Percentiles rank a stretch among this genome's conserved stretches.
phyloP scores from a whole-genome alignment of 2,329 filamentous ascomycete species.

The Pseudocercospora vitis region DNA sequence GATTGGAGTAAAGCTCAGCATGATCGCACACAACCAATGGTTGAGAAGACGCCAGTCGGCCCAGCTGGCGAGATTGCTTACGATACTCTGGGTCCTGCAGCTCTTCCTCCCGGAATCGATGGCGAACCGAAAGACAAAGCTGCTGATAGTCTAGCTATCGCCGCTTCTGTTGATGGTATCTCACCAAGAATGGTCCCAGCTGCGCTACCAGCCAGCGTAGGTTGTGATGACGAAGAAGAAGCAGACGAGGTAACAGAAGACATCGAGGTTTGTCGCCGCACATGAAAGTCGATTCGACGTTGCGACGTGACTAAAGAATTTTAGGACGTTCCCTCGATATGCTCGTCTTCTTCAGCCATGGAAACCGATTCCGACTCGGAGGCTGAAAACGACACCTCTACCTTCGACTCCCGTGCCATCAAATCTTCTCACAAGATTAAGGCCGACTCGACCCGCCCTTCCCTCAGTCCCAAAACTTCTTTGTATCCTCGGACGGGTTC shows the following conservation, averaged over 20 bases:
- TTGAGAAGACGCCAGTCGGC: slow-evolving; percentile 6
- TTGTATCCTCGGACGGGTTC: slow-evolving; percentile 4
- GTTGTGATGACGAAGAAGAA: too few species aligned
- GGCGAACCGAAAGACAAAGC: neutral
- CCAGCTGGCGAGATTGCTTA: slow-evolving; percentile 10
- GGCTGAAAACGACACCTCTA: neutral
- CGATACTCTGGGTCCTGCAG: neutral
- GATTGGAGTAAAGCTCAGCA: slow-evolving; percentile 11
- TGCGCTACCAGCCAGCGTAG: slow-evolving; percentile 6
- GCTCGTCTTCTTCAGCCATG: neutral
- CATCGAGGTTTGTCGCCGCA: neutral
- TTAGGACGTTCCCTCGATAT: neutral
- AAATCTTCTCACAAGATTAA: neutral
- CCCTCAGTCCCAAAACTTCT: neutral
- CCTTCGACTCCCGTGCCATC: too few species aligned
- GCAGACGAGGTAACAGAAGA: slow-evolving; percentile 10
- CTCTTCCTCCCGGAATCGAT: neutral
- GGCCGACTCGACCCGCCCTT: neutral
- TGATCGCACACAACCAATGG: slow-evolving; percentile 10
- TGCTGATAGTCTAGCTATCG: neutral
- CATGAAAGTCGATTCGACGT: too few species aligned
- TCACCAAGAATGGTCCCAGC: slow-evolving; percentile 11
- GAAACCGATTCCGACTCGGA: neutral
- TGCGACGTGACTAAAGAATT: neutral
- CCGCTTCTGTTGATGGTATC: neutral